Evolutionary conservation across 2,329 filamentous ascomycete species (phyloP), one percentile per base, ranked within the genome.

Genomic region (Pseudogymnoascus sp.): DNA sequence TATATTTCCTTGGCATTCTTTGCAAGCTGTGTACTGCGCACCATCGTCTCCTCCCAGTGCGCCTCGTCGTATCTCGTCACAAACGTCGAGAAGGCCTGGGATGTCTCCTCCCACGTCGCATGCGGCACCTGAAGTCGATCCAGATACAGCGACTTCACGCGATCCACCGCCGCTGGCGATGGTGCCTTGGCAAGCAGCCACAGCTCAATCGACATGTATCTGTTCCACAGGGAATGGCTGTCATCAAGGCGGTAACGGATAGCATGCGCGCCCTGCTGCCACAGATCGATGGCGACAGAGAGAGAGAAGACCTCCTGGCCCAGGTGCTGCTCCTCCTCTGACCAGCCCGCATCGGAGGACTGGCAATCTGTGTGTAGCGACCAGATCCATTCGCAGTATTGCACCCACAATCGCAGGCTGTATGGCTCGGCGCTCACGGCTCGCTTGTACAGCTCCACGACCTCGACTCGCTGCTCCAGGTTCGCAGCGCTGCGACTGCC

Each of bases 381-480:
- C 80, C 88, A 87, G 66, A 93, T 86, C 75, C 88, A 93, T 69
- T 92, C 86, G 74, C 88, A 90, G 72, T 93, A 93, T 28, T 86
- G 82, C 65, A 87, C 81, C 90, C 90, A 95, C 42, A 93, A 78
- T 66, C 84, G 85, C 65, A 88, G 79, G 69, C 90, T 93, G 68
- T 83, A 86, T 9, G 88, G 88, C 75, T 93, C 90, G 61, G 89
- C 87, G 64, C 78, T 77, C 21, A 88, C 83, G 63, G 90, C 89
- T 68, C 82, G 83, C 68, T 88, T 86, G 76, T 86, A 91, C 49
- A 89, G 77, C 73, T 93, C 90, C 71, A 92, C 81, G 59, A 90
- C 80, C 65, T 82, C 80, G 72, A 91, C 82, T 68, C 88, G 85
- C 69, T 85, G 82, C 65, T 91, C 88, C 62, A 89, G 75, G 72